Evolutionary conservation across 768 basidiomycete species (phyloP).

Genomic region (Podaxis sp.): DNA sequence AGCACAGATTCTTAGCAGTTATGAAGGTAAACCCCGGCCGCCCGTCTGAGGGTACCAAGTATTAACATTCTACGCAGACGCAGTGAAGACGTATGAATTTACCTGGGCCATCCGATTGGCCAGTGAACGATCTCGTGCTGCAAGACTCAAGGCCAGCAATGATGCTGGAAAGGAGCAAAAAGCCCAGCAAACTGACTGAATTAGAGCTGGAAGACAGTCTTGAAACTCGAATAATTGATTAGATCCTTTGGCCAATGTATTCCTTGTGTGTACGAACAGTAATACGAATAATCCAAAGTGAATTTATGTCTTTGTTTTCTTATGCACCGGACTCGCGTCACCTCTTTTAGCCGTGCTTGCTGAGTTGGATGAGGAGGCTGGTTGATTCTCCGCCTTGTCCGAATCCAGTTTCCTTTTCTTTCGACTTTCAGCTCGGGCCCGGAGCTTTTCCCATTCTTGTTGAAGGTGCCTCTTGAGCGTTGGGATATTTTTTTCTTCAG

Average conservation of each 20-base stretch:
- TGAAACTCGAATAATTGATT: neutral
- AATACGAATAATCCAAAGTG: constrained; percentile 17
- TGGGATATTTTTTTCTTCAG: constrained; percentile 69
- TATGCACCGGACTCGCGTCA: constrained; percentile 26
- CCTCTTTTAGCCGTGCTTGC: constrained; percentile 46
- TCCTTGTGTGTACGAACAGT: neutral
- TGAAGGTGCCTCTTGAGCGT: constrained; percentile 73
- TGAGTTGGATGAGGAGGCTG: constrained; percentile 50
- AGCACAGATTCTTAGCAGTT: constrained; percentile 77
- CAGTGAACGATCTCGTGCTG: constrained; percentile 62
- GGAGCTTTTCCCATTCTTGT: constrained; percentile 62
- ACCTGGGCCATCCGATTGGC: constrained; percentile 92
- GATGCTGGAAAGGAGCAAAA: constrained; percentile 28
- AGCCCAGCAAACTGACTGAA: constrained; percentile 13
- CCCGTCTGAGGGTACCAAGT: neutral
- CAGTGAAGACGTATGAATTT: constrained; percentile 84
- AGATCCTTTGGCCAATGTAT: neutral
- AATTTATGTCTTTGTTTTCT: constrained; percentile 29
- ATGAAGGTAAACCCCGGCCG: constrained; percentile 58
- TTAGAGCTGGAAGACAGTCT: neutral
- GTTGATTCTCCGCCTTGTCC: constrained; percentile 64
- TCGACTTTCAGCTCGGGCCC: constrained; percentile 69
- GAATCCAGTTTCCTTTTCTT: constrained; percentile 74
- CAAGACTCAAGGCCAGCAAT: constrained; percentile 37
- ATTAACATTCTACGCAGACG: constrained; percentile 48